Evolutionary conservation across 192 early-diverging fungal genomes (phyloP), one percentile per base, ranked within the genome.

Genomic region (Backusella parvicylindrica): DNA sequence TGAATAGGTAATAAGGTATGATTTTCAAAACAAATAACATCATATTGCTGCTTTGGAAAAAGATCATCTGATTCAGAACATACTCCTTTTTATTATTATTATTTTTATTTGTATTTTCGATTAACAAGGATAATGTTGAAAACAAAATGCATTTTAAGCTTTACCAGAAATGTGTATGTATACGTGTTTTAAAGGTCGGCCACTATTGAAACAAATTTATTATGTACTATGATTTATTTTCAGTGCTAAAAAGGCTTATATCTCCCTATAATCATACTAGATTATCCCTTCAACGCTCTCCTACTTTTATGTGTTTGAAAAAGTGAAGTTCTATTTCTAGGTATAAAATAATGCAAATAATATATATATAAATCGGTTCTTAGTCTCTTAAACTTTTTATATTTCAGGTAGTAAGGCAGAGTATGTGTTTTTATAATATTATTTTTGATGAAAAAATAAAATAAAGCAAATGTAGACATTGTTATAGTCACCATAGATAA

Each of bases 381-480:
- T 60, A 60, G 53, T 60, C 53, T 60, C 53, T 60, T 60, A 60
- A 60, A 60, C 26, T 28, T 60, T 60, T 60, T 28, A 60, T 26
- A 28, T 60, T 26, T 60, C 13, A 15, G 12, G 0, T 21, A 53
- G 23, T 28, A n/a, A 28, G 23, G 23, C 13, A 60, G 28, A 56
- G 2, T 11, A 56, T 12, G 28, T 60, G 2, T 28, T 11, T 26
- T 28, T 26, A 12, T 60, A 60, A 60, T 13, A 60, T 13, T 21
- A 5, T 23, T 11, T 56, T 18, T 26, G 9, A 56, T 26, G 9
- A 26, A 21, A 26, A 26, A 56, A 26, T 28, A 26, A 28, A 28
- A 26, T 0, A 26, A 60, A 26, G 23, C n/a, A n/a, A n/a, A n/a
- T n/a, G 53, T 60, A 13, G 2, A 26, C n/a, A 8, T 13, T 60